phyloP scores from a whole-genome alignment of 176 grass and related monocot genomes.

The Oryza officinalis region DNA sequence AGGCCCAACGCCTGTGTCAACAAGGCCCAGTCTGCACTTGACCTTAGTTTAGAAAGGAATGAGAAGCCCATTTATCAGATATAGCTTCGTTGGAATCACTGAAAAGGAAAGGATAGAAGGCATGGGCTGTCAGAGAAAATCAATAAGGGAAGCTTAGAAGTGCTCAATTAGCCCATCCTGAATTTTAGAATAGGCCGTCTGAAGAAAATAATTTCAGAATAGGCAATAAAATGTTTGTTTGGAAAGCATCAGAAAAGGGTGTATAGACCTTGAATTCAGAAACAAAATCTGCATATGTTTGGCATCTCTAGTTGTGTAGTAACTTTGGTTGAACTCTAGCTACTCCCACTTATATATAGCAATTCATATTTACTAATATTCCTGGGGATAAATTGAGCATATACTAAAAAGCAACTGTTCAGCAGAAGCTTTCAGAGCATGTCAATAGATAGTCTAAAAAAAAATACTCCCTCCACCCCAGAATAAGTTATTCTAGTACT shows the following conservation, averaged over 20 bases:
- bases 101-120: neutral
- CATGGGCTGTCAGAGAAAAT: neutral
- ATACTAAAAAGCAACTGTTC: neutral
- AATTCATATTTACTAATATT: neutral
- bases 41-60: neutral
- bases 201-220: neutral
- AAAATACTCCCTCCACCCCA: too few relatives aligned
- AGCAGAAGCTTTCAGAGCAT: constrained; percentile 64
- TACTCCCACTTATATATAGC: neutral
- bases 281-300: neutral
- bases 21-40: neutral
- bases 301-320: neutral
- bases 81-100: neutral
- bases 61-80: neutral
- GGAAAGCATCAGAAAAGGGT: neutral
- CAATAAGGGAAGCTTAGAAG: neutral
- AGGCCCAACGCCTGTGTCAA: neutral
- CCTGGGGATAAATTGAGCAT: neutral
- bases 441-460: constrained; percentile 66
- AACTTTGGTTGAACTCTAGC: neutral
- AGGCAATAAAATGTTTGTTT: neutral
- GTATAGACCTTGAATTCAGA: neutral
- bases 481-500: too few relatives aligned
- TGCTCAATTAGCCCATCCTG: neutral
- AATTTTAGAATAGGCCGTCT: neutral